Evolutionary conservation across 208 protist genomes (phyloP).

Genomic region (Crithidia mellificae): DNA sequence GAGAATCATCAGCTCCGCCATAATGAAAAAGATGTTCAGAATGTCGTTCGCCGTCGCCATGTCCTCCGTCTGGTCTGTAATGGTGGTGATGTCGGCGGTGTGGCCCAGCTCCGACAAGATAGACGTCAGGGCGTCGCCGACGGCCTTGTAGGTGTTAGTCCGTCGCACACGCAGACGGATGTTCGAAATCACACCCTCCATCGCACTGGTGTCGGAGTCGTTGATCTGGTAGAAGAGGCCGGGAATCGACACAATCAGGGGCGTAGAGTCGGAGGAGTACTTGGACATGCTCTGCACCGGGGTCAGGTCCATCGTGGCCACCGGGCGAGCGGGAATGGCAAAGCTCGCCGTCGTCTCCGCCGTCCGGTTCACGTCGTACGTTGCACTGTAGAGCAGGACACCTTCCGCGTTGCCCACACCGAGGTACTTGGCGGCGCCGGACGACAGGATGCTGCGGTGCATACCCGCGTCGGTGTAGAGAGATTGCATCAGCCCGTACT

Average conservation of each 20-base stretch:
- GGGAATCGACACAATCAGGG: constrained; percentile 27
- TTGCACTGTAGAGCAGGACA: background rate
- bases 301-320: constrained; percentile 31
- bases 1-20: constrained; percentile 89
- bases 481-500: constrained; percentile 43
- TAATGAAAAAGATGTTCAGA: constrained; percentile 91
- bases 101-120: background rate
- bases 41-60: constrained; percentile 55
- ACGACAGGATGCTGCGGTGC: constrained; percentile 50
- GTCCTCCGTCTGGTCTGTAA: constrained; percentile 26
- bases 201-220: constrained; percentile 19
- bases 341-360: background rate
- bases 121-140: constrained; percentile 15
- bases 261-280: constrained; percentile 17
- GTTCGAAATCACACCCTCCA: constrained; percentile 1
- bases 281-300: constrained; percentile 29
- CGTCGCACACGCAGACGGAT: constrained; percentile 16
- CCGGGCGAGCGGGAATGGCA: constrained; percentile 8
- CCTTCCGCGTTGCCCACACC: constrained; percentile 20
- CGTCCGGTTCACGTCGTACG: background rate
- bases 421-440: constrained; percentile 24
- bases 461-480: constrained; percentile 47
- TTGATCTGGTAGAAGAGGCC: constrained; percentile 7
- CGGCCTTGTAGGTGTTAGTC: background rate
- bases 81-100: constrained; percentile 11